Evolutionary conservation across 2,329 filamentous ascomycete genomes (phyloP).

Genomic region (Penicillium sclerotigenum): DNA sequence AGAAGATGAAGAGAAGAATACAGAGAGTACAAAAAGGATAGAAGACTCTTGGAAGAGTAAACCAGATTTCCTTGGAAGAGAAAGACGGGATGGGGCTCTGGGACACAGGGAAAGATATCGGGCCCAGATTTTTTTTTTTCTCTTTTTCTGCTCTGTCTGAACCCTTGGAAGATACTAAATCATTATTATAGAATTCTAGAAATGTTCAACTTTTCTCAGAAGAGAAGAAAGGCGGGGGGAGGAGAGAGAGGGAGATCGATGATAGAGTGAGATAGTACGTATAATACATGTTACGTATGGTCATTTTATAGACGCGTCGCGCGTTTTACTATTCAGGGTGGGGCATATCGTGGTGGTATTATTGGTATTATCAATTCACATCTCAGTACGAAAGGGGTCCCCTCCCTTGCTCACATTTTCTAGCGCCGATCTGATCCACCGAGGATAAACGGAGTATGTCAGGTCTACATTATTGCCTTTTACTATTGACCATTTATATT

Average conservation of each 20-base stretch:
- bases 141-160: background rate
- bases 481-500: constrained; percentile 2
- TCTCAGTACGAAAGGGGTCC: background rate
- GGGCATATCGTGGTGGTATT: background rate
- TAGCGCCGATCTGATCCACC: constrained; percentile 9
- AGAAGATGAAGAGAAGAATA: background rate
- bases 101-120: background rate
- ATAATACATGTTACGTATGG: constrained; percentile 27
- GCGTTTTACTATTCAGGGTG: constrained; percentile 20
- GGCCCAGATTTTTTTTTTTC: background rate
- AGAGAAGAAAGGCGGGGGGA: constrained; percentile 11
- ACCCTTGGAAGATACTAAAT: constrained; percentile 7
- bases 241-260: constrained; percentile 14
- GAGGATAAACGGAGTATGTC: constrained; percentile 4
- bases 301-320: constrained; percentile 27
- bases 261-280: constrained; percentile 16
- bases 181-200: constrained; percentile 13
- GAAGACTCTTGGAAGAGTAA: background rate
- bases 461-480: constrained; percentile 1
- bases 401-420: constrained; percentile 11
- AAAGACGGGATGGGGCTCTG: background rate
- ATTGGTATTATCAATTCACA: background rate
- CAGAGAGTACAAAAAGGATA: constrained; percentile 1
- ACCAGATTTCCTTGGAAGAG: background rate
- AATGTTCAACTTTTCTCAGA: background rate